phyloP scores from a whole-genome alignment of 352 stramenopile genomes.

The Phytopythium ostracodes region DNA sequence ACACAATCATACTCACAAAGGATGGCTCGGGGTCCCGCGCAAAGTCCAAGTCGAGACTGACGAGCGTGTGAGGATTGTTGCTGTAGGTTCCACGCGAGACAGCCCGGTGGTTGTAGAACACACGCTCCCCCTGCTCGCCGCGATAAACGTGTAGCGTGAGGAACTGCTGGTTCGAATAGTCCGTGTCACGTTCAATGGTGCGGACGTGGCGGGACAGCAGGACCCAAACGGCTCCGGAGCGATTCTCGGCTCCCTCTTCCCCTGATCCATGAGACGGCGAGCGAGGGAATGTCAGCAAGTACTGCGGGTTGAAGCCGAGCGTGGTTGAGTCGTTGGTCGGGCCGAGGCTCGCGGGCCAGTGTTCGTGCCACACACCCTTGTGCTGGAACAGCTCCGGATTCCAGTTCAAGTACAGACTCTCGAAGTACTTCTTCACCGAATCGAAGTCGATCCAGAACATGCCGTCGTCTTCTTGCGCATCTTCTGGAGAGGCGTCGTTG shows the following conservation, averaged over 20 bases:
- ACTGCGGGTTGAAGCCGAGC: constrained; percentile 93
- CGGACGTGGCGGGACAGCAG: constrained; percentile 92
- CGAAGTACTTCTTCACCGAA: constrained; percentile 91
- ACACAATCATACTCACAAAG: constrained; percentile 34
- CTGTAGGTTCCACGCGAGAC: constrained; percentile 86
- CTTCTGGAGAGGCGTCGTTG: constrained; percentile 3
- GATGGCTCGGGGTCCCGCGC: constrained; percentile 39
- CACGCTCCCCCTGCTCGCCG: constrained; percentile 43
- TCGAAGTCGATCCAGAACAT: constrained; percentile 97
- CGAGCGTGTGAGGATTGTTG: constrained; percentile 91
- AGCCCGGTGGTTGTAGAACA: constrained; percentile 83
- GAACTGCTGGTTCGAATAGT: constrained; percentile 65
- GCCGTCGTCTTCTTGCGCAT: constrained; percentile 76
- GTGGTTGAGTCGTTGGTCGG: constrained; percentile 89
- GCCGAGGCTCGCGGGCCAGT: constrained; percentile 82
- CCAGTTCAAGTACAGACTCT: constrained; percentile 95
- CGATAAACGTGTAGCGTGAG: constrained; percentile 91
- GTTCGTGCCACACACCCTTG: constrained; percentile 72
- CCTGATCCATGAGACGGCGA: neutral
- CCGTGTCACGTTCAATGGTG: constrained; percentile 57
- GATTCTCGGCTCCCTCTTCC: constrained; percentile 13
- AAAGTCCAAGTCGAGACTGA: constrained; percentile 81
- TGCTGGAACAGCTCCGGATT: constrained; percentile 91
- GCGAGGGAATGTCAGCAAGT: constrained; percentile 73
- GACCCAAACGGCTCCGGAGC: constrained; percentile 77